Evolutionary conservation across 1,284 basidiomycete genomes (phyloP).

Genomic region (Ceratobasidium sp.): DNA sequence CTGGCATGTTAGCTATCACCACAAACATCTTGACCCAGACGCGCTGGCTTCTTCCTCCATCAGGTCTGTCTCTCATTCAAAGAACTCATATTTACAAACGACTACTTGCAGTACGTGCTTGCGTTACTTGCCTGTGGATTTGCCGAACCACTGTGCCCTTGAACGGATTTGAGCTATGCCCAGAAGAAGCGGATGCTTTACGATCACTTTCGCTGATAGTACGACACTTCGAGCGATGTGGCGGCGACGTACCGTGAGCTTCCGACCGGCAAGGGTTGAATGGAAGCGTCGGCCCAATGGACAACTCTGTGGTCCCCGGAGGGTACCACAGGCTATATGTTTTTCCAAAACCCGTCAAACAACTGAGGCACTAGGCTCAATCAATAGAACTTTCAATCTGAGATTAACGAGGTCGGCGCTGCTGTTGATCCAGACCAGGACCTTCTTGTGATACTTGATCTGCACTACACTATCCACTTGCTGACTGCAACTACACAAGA

Average conservation of each 20-base stretch:
- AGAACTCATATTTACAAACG: background rate
- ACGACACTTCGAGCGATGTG: background rate
- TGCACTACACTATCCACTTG: background rate
- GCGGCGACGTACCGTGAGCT: too few species aligned
- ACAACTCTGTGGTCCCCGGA: background rate
- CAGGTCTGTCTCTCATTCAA: constrained; percentile 2
- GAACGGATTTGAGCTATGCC: constrained; percentile 17
- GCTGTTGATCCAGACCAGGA: background rate
- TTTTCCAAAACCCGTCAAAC: background rate
- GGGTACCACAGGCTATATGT: background rate
- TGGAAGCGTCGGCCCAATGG: background rate
- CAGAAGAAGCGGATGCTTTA: constrained; percentile 3
- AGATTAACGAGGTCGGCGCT: too few species aligned
- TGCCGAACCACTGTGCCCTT: background rate
- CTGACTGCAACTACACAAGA: background rate
- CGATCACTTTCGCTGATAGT: background rate
- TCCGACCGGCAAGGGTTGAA: background rate
- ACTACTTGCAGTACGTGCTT: constrained; percentile 12
- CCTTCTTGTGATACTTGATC: background rate
- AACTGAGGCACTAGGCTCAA: background rate
- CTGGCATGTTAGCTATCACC: background rate
- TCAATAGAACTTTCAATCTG: background rate
- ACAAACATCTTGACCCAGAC: too few species aligned
- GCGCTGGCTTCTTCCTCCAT: background rate
- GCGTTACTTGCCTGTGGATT: constrained; percentile 14